Conservation (phyloP, 2,329 filamentous ascomycete species). For the Onygena corvina region DNA sequence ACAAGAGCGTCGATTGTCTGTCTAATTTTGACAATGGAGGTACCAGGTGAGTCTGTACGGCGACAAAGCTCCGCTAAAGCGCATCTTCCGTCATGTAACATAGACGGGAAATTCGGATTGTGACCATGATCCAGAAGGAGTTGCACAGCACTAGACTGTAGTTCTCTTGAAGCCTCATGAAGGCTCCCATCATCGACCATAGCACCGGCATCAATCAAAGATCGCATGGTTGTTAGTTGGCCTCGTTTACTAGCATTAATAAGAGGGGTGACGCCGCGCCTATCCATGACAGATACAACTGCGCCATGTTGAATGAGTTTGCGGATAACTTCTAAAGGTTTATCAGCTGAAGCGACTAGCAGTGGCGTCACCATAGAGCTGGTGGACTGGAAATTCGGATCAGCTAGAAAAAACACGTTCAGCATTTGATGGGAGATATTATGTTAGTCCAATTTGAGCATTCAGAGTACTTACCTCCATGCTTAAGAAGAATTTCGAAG, state of each 20-base stretch:
- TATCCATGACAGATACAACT: conserved; percentile 48
- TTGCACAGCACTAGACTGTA: conserved; percentile 46
- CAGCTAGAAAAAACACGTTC: conserved; percentile 30
- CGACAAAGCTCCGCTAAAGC: conserved; percentile 53
- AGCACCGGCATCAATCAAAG: conserved; percentile 45
- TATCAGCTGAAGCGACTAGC: conserved; percentile 47
- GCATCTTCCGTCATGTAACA: conserved; percentile 49
- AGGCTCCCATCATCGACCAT: conserved; percentile 53
- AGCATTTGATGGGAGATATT: conserved; percentile 14
- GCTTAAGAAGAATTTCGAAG: conserved; percentile 45
- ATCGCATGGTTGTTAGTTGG: conserved; percentile 41
- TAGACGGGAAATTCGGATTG: conserved; percentile 53
- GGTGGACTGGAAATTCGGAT: conserved; percentile 45
- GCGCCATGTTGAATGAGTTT: conserved; percentile 47
- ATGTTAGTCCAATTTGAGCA: not conserved
- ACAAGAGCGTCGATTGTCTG: conserved; percentile 48
- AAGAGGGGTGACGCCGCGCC: conserved; percentile 46
- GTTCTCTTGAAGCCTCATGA: conserved; percentile 50
- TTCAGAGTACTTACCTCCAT: conserved; percentile 26
- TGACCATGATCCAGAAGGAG: conserved; percentile 49
- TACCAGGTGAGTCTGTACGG: conserved; percentile 39
- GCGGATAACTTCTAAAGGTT: conserved; percentile 47
- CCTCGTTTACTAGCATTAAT: conserved; percentile 48
- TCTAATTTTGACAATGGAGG: conserved; percentile 38
- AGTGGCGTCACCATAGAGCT: conserved; percentile 46